Percentiles rank a stretch among this genome's conserved stretches.
These are phyloP conservation scores for Mucor mucedo DNA, from an alignment of 371 early-diverging fungal genomes.

Conservation along the genomic window DNA sequence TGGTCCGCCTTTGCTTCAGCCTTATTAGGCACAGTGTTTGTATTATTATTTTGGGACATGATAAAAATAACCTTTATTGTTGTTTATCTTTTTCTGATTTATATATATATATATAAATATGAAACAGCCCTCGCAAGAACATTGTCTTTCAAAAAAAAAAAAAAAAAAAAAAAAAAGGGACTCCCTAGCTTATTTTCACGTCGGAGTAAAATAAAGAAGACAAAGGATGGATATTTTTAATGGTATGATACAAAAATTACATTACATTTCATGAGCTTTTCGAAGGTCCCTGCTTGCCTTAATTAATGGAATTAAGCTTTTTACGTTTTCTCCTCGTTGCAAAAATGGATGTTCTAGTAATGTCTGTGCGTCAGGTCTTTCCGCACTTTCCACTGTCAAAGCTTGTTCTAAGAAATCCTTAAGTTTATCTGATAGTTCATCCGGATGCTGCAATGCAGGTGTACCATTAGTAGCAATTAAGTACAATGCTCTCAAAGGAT, in stretches of 20 bases:
- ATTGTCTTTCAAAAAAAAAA: too few species aligned
- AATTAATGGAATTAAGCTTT: constrained; percentile 87
- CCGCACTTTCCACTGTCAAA: constrained; percentile 70
- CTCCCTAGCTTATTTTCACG: too few species aligned
- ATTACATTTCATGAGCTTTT: constrained; percentile 27
- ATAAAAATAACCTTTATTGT: too few species aligned
- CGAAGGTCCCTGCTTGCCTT: constrained; percentile 78
- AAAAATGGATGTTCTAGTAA: constrained; percentile 83
- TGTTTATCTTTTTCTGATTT: too few species aligned
- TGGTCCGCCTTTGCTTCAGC: neutral
- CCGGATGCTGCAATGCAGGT: constrained; percentile 80
- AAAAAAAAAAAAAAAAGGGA: too few species aligned
- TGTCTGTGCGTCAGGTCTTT: constrained; percentile 36
- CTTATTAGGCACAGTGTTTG: neutral
- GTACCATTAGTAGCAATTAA: constrained; percentile 91
- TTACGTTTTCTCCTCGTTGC: constrained; percentile 80
- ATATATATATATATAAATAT: too few species aligned
- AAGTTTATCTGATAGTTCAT: constrained; percentile 67
- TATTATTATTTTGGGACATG: neutral
- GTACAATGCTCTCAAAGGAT: constrained; percentile 82
- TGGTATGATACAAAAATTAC: neutral
- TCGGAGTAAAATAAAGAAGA: too few species aligned
- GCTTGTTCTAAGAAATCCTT: constrained; percentile 71
- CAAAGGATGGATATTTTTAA: neutral
- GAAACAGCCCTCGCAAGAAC: too few species aligned